phyloP scores from a whole-genome alignment of 192 early-diverging fungal species.

The Backusella westeae region DNA sequence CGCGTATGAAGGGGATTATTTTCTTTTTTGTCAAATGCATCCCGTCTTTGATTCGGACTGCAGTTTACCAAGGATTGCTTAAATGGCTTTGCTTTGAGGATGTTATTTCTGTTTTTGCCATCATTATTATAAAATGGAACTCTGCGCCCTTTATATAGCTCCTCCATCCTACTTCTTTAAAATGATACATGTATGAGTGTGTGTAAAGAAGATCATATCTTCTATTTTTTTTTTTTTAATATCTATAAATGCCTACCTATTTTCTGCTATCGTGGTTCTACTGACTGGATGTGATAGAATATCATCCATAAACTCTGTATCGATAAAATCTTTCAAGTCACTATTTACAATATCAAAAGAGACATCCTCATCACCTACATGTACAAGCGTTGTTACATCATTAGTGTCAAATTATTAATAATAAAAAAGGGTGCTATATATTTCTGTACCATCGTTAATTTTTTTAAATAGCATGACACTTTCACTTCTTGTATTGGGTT shows the following conservation, averaged over 20 bases:
- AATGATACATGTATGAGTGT: background rate
- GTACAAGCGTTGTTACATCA: background rate
- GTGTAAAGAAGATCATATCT: background rate
- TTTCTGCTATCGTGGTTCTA: background rate
- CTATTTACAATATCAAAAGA: constrained; percentile 20
- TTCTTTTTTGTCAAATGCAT: constrained; percentile 1
- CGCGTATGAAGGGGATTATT: background rate
- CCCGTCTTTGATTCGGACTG: constrained; percentile 5
- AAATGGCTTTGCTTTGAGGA: background rate
- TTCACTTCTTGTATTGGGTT: constrained; percentile 12
- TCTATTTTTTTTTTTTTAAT: background rate
- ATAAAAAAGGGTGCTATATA: background rate
- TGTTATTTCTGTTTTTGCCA: background rate
- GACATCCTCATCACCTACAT: constrained; percentile 16
- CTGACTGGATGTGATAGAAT: constrained; percentile 11
- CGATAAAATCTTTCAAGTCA: constrained; percentile 13
- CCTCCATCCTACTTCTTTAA: background rate
- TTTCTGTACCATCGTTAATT: constrained; percentile 15
- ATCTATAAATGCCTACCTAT: background rate
- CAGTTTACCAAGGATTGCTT: constrained; percentile 2
- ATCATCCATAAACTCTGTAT: constrained; percentile 6
- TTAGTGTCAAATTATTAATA: background rate
- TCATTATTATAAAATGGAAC: background rate
- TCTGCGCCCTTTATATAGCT: background rate
- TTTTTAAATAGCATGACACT: constrained; percentile 25